phyloP scores from a whole-genome alignment of 2,329 filamentous ascomycete species.

The Paraphoma chrysanthemicola region DNA sequence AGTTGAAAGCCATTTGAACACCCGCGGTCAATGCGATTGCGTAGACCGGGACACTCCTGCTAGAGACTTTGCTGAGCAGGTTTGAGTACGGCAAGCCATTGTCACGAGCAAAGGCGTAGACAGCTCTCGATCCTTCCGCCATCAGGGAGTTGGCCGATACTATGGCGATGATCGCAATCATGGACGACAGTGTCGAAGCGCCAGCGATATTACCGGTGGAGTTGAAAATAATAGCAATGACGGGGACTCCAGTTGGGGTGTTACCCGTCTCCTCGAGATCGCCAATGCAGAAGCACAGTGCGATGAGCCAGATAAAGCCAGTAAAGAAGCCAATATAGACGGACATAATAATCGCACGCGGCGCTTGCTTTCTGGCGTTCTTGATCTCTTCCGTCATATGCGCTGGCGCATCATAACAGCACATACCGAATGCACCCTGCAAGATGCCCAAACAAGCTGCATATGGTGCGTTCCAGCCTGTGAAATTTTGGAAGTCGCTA shows the following conservation, averaged over 20 bases:
- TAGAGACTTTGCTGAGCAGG: slow-evolving; percentile 56
- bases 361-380: slow-evolving; percentile 59
- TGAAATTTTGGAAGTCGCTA: slow-evolving; percentile 61
- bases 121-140: slow-evolving; percentile 55
- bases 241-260: slow-evolving; percentile 58
- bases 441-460: slow-evolving; percentile 61
- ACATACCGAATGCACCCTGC: slow-evolving; percentile 63
- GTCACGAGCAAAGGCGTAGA: slow-evolving; percentile 60
- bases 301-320: slow-evolving; percentile 50
- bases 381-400: slow-evolving; percentile 66
- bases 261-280: slow-evolving; percentile 54
- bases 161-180: slow-evolving; percentile 59
- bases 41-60: slow-evolving; percentile 57
- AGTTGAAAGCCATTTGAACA: slow-evolving; percentile 61
- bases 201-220: slow-evolving; percentile 55
- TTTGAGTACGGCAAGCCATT: slow-evolving; percentile 61
- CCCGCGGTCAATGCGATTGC: slow-evolving; percentile 56
- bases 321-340: slow-evolving; percentile 50
- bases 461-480: slow-evolving; percentile 60
- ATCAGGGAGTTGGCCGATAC: slow-evolving; percentile 56
- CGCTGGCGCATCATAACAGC: slow-evolving; percentile 56
- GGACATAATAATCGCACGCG: slow-evolving; percentile 51
- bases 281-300: slow-evolving; percentile 51
- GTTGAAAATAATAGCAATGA: slow-evolving; percentile 62
- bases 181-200: slow-evolving; percentile 53